phyloP scores from a whole-genome alignment of 768 basidiomycete species.

The Amanita brunnescens region DNA sequence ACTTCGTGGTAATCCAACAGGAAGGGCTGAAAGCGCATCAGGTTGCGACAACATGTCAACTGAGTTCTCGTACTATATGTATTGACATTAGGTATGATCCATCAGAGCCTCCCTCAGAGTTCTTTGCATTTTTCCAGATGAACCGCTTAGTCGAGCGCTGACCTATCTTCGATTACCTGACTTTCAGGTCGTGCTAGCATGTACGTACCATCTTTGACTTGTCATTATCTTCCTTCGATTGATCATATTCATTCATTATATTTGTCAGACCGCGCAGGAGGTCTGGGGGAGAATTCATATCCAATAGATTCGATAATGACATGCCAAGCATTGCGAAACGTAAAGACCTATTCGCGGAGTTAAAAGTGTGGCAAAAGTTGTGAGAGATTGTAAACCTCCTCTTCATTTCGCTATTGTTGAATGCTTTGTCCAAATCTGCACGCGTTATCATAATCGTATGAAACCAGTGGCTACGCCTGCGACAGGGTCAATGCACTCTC shows the following conservation, averaged over 20 bases:
- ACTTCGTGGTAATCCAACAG: conserved; percentile 85
- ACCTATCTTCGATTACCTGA: conserved; percentile 6
- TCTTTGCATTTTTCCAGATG: conserved; percentile 48
- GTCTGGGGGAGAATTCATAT: conserved; percentile 74
- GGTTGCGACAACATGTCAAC: not conserved
- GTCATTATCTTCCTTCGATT: conserved; percentile 63
- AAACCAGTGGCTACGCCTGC: conserved; percentile 78
- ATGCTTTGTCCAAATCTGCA: conserved; percentile 64
- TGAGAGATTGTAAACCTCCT: conserved; percentile 43
- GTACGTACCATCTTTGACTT: conserved; percentile 62
- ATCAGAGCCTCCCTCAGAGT: conserved; percentile 46
- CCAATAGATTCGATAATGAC: conserved; percentile 76
- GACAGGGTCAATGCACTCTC: conserved; percentile 6
- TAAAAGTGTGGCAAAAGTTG: not conserved
- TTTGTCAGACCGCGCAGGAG: conserved; percentile 67
- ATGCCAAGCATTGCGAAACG: conserved; percentile 82
- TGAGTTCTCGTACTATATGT: conserved; percentile 48
- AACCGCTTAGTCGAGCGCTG: conserved; percentile 41
- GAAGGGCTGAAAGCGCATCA: conserved; percentile 56
- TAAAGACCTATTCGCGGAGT: conserved; percentile 44
- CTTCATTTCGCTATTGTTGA: conserved; percentile 69
- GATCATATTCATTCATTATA: conserved; percentile 70
- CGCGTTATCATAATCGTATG: conserved; percentile 78
- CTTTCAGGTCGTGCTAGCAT: not conserved
- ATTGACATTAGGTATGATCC: conserved; percentile 64